Evolutionary conservation across 2,329 filamentous ascomycete species (phyloP).

Genomic region (Trichoderma koningiopsis): DNA sequence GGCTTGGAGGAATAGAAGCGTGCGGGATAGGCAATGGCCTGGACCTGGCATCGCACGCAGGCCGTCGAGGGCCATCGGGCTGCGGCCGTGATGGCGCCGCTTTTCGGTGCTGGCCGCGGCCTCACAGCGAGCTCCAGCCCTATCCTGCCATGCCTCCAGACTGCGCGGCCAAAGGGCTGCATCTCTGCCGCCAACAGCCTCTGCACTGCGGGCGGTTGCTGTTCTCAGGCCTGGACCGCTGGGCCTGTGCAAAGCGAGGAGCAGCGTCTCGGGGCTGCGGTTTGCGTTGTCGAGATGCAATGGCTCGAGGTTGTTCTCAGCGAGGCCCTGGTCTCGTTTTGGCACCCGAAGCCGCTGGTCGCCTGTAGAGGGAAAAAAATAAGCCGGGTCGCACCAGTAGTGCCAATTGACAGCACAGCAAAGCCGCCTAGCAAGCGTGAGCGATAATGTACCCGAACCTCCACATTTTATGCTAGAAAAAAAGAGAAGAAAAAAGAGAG

Average conservation of each 20-base stretch:
- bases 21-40: constrained; percentile 30
- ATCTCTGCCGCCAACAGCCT: constrained; percentile 32
- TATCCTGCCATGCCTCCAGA: constrained; percentile 36
- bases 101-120: constrained; percentile 6
- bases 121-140: constrained; percentile 29
- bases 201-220: constrained; percentile 12
- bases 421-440: not conserved
- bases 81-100: not conserved
- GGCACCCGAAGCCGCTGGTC: constrained; percentile 15
- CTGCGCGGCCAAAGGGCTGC: constrained; percentile 41
- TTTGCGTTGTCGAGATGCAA: not conserved
- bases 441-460: not conserved
- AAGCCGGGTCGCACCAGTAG: not conserved
- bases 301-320: constrained; percentile 12
- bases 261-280: not conserved
- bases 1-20: constrained; percentile 36
- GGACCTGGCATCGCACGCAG: constrained; percentile 32
- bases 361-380: not conserved
- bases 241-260: not conserved
- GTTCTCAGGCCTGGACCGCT: constrained; percentile 12
- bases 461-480: not conserved
- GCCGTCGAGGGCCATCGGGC: constrained; percentile 1
- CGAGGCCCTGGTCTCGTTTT: constrained; percentile 7
- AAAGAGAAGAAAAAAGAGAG: not conserved
- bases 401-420: not conserved